These are phyloP conservation scores for Ophiostoma angusticollis DNA, from an alignment of 2,329 filamentous ascomycete species.

Conservation along the genomic window DNA sequence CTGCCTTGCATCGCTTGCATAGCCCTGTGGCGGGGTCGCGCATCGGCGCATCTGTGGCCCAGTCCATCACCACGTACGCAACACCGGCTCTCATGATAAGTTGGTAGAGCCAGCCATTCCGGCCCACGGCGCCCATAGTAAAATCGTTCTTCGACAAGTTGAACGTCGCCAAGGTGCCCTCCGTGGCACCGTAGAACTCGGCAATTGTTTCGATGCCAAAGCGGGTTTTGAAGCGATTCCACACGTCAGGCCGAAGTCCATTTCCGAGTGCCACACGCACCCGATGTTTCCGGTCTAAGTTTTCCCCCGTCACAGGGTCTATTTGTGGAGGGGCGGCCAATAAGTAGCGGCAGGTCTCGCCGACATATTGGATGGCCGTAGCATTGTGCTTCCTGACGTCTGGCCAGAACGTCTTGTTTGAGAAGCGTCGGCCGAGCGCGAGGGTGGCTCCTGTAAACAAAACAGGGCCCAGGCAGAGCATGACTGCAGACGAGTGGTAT, in stretches of 20 bases:
- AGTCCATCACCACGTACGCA: slow-evolving; percentile 57
- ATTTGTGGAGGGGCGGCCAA: slow-evolving; percentile 51
- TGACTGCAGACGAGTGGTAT: slow-evolving; percentile 67
- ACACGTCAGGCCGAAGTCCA: slow-evolving; percentile 72
- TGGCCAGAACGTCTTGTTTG: slow-evolving; percentile 61
- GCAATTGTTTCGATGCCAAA: slow-evolving; percentile 62
- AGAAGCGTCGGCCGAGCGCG: slow-evolving; percentile 66
- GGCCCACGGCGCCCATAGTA: slow-evolving; percentile 64
- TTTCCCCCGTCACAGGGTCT: slow-evolving; percentile 51
- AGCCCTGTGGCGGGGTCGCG: slow-evolving; percentile 58
- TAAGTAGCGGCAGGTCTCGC: slow-evolving; percentile 75
- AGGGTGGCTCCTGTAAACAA: slow-evolving; percentile 51
- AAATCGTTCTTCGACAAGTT: slow-evolving; percentile 64
- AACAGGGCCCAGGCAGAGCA: slow-evolving; percentile 54
- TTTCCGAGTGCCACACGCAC: slow-evolving; percentile 74
- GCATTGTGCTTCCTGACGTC: slow-evolving; percentile 59
- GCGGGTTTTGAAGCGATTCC: slow-evolving; percentile 69
- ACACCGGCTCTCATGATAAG: slow-evolving; percentile 37
- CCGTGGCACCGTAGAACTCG: slow-evolving; percentile 73
- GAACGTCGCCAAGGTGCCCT: slow-evolving; percentile 56
- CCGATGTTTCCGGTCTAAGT: slow-evolving; percentile 58
- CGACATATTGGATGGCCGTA: slow-evolving; percentile 75
- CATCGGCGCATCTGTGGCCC: slow-evolving; percentile 52
- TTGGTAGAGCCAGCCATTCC: slow-evolving; percentile 50
- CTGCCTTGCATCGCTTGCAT: slow-evolving; percentile 44